These are phyloP conservation scores for Mesembryanthemum crystallinum DNA, from an alignment of 148 eudicot species.

Conservation along the genomic window DNA sequence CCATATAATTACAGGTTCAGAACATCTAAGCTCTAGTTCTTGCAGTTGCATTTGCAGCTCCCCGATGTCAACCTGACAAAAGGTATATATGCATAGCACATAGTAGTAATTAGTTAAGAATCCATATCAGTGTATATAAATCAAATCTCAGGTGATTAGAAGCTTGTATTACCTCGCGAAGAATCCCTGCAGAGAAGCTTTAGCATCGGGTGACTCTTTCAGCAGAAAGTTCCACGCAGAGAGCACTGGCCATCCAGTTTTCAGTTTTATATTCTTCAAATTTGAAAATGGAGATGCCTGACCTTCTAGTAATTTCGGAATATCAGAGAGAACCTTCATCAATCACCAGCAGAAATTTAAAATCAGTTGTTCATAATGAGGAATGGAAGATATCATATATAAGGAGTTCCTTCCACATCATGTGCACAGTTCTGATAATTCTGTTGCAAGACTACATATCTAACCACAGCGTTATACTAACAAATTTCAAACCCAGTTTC, in stretches of 20 bases:
- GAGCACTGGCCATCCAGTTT: background rate
- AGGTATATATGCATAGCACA: too few relatives aligned
- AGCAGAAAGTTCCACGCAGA: background rate
- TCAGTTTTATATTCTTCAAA: background rate
- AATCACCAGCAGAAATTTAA: background rate
- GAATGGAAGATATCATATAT: background rate
- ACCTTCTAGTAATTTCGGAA: background rate
- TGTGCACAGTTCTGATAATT: background rate
- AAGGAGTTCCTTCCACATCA: background rate
- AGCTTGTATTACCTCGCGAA: background rate
- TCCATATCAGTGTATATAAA: too few relatives aligned
- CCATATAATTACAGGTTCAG: too few relatives aligned
- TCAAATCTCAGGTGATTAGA: too few relatives aligned
- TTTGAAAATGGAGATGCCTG: slow-evolving; percentile 3
- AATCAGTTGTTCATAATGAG: too few relatives aligned
- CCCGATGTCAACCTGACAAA: too few relatives aligned
- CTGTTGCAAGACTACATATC: too few relatives aligned
- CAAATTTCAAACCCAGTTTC: too few relatives aligned
- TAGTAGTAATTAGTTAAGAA: too few relatives aligned
- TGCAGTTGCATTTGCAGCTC: too few relatives aligned
- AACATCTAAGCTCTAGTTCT: too few relatives aligned
- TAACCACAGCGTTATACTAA: too few relatives aligned
- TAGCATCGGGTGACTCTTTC: background rate
- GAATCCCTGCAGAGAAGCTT: background rate
- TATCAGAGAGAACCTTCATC: background rate